Percentiles rank a stretch among this genome's conserved stretches.
Evolutionary conservation across 371 early-diverging fungal genomes (phyloP).

Genomic region (Rhizopus microsporus): DNA sequence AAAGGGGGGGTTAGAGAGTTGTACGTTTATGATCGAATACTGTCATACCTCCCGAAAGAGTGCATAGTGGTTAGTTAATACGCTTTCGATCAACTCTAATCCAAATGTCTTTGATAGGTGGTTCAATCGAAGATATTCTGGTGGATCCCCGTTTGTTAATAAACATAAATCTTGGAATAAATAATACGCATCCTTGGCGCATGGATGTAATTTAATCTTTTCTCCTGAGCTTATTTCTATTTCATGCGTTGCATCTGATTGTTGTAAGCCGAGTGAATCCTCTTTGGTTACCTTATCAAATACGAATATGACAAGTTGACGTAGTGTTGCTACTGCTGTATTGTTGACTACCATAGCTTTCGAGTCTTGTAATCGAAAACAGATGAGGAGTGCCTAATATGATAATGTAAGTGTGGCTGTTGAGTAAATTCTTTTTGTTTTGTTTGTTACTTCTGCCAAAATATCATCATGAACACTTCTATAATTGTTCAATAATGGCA

Average conservation of each 20-base stretch:
- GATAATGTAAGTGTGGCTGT: background rate
- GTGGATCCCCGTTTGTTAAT: slow-evolving; percentile 64
- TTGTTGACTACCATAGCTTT: slow-evolving; percentile 87
- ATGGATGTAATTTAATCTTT: slow-evolving; percentile 49
- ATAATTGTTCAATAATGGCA: slow-evolving; percentile 89
- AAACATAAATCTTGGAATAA: slow-evolving; percentile 86
- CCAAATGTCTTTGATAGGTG: slow-evolving; percentile 79
- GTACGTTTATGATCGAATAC: background rate
- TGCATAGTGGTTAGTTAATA: slow-evolving; percentile 76
- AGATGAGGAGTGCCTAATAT: slow-evolving; percentile 78
- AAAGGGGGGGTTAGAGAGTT: no score
- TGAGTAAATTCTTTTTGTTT: background rate
- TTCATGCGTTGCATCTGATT: slow-evolving; percentile 32
- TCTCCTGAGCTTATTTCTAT: slow-evolving; percentile 36
- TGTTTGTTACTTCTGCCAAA: slow-evolving; percentile 70
- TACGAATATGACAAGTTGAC: slow-evolving; percentile 90
- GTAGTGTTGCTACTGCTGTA: slow-evolving; percentile 93
- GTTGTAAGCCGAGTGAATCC: slow-evolving; percentile 40
- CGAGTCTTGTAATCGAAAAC: slow-evolving; percentile 86
- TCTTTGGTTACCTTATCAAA: slow-evolving; percentile 90
- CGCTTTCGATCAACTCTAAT: slow-evolving; percentile 91
- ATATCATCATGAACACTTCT: slow-evolving; percentile 76
- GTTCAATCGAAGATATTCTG: slow-evolving; percentile 68
- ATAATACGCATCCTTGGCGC: slow-evolving; percentile 82
- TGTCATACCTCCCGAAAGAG: slow-evolving; percentile 71